Evolutionary conservation across 441 rosid genomes (phyloP), one percentile per base, ranked within the genome.

Genomic region (Bocquillonia castaneifolia): DNA sequence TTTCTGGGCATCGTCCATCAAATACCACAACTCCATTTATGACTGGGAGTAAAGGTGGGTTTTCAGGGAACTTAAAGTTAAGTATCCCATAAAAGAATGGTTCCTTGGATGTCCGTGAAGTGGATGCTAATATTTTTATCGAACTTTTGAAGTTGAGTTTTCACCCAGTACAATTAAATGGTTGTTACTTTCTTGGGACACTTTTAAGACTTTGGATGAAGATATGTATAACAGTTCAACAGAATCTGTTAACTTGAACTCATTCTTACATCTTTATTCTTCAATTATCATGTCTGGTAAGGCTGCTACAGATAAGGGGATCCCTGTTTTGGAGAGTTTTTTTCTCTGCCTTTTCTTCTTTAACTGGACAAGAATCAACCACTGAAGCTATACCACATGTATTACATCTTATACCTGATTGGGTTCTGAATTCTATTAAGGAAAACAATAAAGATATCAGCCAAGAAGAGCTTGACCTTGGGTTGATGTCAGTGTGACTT

Each of bases 21-120:
- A 75, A 78, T 75, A 74, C 76, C 51, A 77, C 83, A 56, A 79
- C 77, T 70, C 85, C 88, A 63, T 83, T 96, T 73, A 50, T 88
- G 78, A 81, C 77, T 32, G 91, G 97, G 58, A 74, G 78, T 71
- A 76, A 79, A 77, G 96, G 85, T 75, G 93, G 96, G 71, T 84
- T 92, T 79, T 91, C 98, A 12, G 99, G 99, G 74, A 84, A 78
- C 76, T 71, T 96, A 69, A 91, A 79, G 76, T 82, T 91, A 67
- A 92, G 92, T 80, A 92, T 96, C 72, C 99, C 99, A 44, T 96
- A 97, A 95, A 88, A 79, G 80, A 83, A 96, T 82, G 99, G 97
- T 80, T 85, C 92, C 47, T 77, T 92, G 74, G 98, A 96, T 76
- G 87, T 96, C 60, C 85, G 86, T 76, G 87, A 83, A 78, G 88